Evolutionary conservation across 2,329 filamentous ascomycete species (phyloP).

Genomic region (Westerdykella aurantiaca): DNA sequence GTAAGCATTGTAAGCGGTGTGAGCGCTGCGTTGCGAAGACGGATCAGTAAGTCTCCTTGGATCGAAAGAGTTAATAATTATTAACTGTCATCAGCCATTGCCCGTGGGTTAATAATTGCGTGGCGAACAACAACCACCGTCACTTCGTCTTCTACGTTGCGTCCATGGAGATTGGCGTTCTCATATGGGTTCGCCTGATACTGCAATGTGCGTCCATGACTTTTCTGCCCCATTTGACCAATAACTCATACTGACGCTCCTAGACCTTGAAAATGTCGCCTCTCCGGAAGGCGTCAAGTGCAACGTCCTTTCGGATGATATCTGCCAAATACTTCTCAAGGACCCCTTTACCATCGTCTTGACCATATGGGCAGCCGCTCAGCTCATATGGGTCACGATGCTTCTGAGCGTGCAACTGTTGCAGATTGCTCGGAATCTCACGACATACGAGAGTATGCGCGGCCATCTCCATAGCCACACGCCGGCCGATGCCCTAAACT

Average conservation of each 20-base stretch:
- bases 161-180: slow-evolving; percentile 67
- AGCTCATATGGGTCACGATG: slow-evolving; percentile 97
- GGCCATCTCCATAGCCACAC: slow-evolving; percentile 59
- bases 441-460: slow-evolving; percentile 95
- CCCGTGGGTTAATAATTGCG: slow-evolving; percentile 95
- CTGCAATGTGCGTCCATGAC: slow-evolving; percentile 60
- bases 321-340: slow-evolving; percentile 72
- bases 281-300: slow-evolving; percentile 52
- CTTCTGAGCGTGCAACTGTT: slow-evolving; percentile 88
- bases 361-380: slow-evolving; percentile 71
- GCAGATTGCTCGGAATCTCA: slow-evolving; percentile 87
- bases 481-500: slow-evolving; percentile 57
- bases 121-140: slow-evolving; percentile 91
- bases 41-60: slow-evolving; percentile 67
- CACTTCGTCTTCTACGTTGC: slow-evolving; percentile 92
- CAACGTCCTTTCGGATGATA: slow-evolving; percentile 64
- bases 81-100: slow-evolving; percentile 63
- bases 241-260: slow-evolving; percentile 20
- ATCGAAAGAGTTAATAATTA: slow-evolving; percentile 7
- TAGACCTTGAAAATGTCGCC: slow-evolving; percentile 60
- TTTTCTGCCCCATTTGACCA: slow-evolving; percentile 2
- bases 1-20: slow-evolving; percentile 92
- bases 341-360: slow-evolving; percentile 82
- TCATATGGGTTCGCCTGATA: slow-evolving; percentile 64
- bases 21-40: slow-evolving; percentile 91